Conservation (phyloP, 148 eudicot genomes). For the Cornus controversa region DNA sequence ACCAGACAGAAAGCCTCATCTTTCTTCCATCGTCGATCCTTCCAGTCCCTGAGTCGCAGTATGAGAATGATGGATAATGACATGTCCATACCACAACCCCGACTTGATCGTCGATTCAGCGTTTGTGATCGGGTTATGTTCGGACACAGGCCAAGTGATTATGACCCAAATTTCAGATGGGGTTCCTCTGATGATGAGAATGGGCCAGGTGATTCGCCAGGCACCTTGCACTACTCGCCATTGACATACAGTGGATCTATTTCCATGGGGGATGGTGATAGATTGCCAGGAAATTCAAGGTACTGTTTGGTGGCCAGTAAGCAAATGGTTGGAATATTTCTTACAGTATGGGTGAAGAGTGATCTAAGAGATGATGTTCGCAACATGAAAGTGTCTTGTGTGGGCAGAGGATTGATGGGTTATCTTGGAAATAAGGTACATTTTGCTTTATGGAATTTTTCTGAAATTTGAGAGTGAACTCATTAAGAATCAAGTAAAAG, state of each 20-base stretch:
- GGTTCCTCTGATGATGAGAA: slow-evolving; percentile 81
- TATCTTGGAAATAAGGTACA: slow-evolving; percentile 97
- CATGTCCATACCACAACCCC: slow-evolving; percentile 43
- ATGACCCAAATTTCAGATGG: slow-evolving; percentile 56
- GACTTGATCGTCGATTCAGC: slow-evolving; percentile 72
- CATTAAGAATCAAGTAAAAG: not conserved
- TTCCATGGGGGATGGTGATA: slow-evolving; percentile 56
- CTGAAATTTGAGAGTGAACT: not conserved
- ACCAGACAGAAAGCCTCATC: slow-evolving; percentile 49
- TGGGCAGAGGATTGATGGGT: slow-evolving; percentile 98
- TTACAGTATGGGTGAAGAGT: slow-evolving; percentile 86
- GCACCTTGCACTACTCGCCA: slow-evolving; percentile 47
- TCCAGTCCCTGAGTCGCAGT: slow-evolving; percentile 74
- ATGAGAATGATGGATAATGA: slow-evolving; percentile 59
- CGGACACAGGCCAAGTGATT: slow-evolving; percentile 58
- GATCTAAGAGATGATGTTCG: slow-evolving; percentile 79
- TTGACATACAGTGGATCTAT: slow-evolving; percentile 35
- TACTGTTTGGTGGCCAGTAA: slow-evolving; percentile 93
- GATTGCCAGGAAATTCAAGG: slow-evolving; percentile 51
- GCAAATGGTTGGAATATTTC: slow-evolving; percentile 94
- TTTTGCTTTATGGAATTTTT: slow-evolving; percentile 7
- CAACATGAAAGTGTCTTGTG: slow-evolving; percentile 89
- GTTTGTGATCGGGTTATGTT: slow-evolving; percentile 74
- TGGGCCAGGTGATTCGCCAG: slow-evolving; percentile 53
- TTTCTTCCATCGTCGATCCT: slow-evolving; percentile 70